Evolutionary conservation across 345 rosid species (phyloP).

Genomic region (Aquilaria malaccensis): DNA sequence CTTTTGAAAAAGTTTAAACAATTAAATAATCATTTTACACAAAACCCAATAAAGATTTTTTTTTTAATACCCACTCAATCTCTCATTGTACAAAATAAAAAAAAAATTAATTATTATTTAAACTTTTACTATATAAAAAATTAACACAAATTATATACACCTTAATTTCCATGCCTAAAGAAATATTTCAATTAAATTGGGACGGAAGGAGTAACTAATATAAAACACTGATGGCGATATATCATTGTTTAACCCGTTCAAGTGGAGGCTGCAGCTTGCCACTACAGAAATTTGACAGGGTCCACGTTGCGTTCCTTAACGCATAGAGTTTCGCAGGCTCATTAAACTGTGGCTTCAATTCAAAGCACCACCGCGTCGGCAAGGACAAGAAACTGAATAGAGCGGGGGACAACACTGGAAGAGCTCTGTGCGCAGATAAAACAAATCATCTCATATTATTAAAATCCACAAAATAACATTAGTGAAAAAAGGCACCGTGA

Average conservation of each 20-base stretch:
- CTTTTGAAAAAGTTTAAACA: too few relatives aligned
- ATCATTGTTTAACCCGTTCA: conserved; percentile 44
- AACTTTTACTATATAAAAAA: too few relatives aligned
- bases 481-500: not conserved
- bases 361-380: conserved; percentile 37
- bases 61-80: too few relatives aligned
- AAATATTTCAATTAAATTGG: too few relatives aligned
- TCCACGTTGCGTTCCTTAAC: conserved; percentile 80
- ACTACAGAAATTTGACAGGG: conserved; percentile 67
- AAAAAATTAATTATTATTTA: too few relatives aligned
- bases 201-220: too few relatives aligned
- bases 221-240: too few relatives aligned
- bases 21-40: too few relatives aligned
- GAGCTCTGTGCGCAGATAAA: conserved; percentile 40
- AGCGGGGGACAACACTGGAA: conserved; percentile 72
- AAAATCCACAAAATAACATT: not conserved
- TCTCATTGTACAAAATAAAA: too few relatives aligned
- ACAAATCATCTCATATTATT: not conserved
- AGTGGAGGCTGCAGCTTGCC: conserved; percentile 66
- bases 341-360: conserved; percentile 54
- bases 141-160: too few relatives aligned
- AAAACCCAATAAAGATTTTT: too few relatives aligned
- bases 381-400: conserved; percentile 59
- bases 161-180: too few relatives aligned
- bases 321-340: conserved; percentile 56